phyloP scores from a whole-genome alignment of 2,329 filamentous ascomycete genomes.

The Colletotrichum sp. region DNA sequence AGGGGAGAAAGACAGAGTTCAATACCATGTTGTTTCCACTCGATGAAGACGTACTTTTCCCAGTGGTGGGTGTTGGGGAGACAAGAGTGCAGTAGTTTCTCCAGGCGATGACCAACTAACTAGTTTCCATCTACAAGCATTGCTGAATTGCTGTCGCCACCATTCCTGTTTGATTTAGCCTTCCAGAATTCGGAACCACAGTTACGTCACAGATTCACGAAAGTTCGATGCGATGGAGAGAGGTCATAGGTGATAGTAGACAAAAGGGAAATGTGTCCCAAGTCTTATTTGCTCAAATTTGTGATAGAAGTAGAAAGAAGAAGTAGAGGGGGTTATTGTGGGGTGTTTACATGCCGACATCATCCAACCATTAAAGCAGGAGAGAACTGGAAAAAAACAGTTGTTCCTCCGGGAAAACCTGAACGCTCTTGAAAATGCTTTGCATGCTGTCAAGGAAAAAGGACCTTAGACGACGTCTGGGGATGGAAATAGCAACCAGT shows the following conservation, averaged over 20 bases:
- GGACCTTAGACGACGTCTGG: neutral
- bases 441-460: neutral
- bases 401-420: neutral
- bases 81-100: neutral
- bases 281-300: neutral
- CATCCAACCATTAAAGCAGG: neutral
- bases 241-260: neutral
- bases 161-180: neutral
- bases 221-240: neutral
- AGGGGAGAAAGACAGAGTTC: neutral
- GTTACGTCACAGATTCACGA: neutral
- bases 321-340: neutral
- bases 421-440: conserved; percentile 10
- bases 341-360: neutral
- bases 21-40: neutral
- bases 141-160: neutral
- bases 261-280: neutral
- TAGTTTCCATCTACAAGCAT: neutral
- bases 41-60: neutral
- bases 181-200: neutral
- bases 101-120: neutral
- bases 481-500: neutral
- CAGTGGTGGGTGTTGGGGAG: neutral
- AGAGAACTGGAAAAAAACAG: neutral
- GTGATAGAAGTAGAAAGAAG: neutral